These are phyloP conservation scores for Ustilaginoidea virens DNA, from an alignment of 2,329 filamentous ascomycete species.

Conservation along the genomic window DNA sequence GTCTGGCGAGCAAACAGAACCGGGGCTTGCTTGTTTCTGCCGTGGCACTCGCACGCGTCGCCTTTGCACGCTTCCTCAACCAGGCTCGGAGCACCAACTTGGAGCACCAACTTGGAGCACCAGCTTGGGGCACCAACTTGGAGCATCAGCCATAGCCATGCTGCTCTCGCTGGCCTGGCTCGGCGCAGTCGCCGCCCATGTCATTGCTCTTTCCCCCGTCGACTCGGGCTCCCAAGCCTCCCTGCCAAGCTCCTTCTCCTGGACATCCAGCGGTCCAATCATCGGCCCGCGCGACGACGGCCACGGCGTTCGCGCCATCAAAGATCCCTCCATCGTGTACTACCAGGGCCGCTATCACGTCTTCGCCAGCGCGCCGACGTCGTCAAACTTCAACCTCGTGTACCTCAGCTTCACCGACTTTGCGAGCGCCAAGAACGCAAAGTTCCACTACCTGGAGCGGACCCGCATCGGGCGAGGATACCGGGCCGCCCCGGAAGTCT, in stretches of 20 bases:
- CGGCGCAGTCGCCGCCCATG: background rate
- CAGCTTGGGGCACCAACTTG: too few relatives aligned
- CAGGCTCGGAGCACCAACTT: too few relatives aligned
- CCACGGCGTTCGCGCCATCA: constrained; percentile 19
- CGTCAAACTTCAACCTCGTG: constrained; percentile 38
- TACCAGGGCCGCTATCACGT: constrained; percentile 46
- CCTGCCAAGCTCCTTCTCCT: constrained; percentile 1
- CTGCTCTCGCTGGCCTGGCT: background rate
- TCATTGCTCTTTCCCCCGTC: background rate
- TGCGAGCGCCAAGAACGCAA: constrained; percentile 9
- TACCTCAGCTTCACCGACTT: constrained; percentile 41
- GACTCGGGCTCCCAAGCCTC: background rate
- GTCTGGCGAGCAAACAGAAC: too few relatives aligned
- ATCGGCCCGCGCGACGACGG: background rate
- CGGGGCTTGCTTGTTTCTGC: too few relatives aligned
- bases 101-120: too few relatives aligned
- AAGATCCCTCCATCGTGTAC: constrained; percentile 42
- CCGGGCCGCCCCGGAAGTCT: background rate
- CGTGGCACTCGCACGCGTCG: too few relatives aligned
- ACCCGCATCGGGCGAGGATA: background rate
- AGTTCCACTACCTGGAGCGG: constrained; percentile 1
- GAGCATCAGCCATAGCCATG: too few relatives aligned
- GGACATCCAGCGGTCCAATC: background rate
- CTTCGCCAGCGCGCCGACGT: constrained; percentile 35
- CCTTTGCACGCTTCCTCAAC: too few relatives aligned